Evolutionary conservation across 768 basidiomycete species (phyloP).

Genomic region (Boletus reticulatus): DNA sequence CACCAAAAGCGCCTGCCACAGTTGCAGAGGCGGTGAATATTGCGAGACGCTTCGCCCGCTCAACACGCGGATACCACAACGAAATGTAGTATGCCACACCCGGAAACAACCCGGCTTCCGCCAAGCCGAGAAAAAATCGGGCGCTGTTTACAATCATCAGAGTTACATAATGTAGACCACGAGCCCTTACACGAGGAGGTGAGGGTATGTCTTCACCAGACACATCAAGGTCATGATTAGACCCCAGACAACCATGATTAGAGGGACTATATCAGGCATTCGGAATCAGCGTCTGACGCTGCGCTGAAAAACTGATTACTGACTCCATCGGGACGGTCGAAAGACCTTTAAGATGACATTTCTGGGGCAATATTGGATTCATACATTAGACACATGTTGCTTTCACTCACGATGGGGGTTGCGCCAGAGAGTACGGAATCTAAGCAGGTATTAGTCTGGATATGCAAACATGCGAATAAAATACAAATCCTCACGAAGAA

Average conservation of each 20-base stretch:
- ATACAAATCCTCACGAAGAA: conserved; percentile 31
- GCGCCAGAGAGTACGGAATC: conserved; percentile 37
- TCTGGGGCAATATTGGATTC: conserved; percentile 14
- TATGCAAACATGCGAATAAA: not conserved
- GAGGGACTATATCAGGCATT: conserved; percentile 31
- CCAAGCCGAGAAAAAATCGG: conserved; percentile 43
- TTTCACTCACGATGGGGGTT: conserved; percentile 38
- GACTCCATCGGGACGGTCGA: conserved; percentile 35
- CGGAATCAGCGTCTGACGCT: conserved; percentile 3
- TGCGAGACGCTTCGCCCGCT: conserved; percentile 54
- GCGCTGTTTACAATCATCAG: conserved; percentile 23
- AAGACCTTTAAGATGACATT: conserved; percentile 37
- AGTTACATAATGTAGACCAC: no score
- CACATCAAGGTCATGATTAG: conserved; percentile 37
- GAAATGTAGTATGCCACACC: conserved; percentile 44
- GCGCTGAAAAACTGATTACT: not conserved
- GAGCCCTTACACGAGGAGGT: conserved; percentile 29
- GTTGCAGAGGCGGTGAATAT: conserved; percentile 60
- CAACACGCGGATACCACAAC: conserved; percentile 56
- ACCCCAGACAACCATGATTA: conserved; percentile 38
- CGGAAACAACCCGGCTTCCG: conserved; percentile 44
- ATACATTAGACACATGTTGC: not conserved
- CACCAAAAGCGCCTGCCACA: conserved; percentile 47
- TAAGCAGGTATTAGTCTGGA: conserved; percentile 5
- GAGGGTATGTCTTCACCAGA: conserved; percentile 32